A percentile compares a stretch with the other conserved stretches of the same genome.
Evolutionary conservation across 257 asterid species (phyloP).

Genomic region (Forsythia suspensa): DNA sequence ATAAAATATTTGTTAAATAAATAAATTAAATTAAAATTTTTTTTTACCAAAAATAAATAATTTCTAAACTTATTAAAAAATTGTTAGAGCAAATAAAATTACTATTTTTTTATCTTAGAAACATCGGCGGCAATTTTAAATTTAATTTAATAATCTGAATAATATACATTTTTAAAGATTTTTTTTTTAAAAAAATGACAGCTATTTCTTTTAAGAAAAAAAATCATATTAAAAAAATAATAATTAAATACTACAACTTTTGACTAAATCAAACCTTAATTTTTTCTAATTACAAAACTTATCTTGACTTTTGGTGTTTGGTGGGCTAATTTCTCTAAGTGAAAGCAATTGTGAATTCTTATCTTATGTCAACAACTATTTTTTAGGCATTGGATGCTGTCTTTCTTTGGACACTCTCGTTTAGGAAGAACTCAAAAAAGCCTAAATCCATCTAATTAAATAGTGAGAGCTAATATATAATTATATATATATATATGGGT

Average conservation of each 20-base stretch:
- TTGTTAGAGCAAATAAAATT: neutral
- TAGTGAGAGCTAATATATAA: neutral
- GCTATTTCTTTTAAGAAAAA: neutral
- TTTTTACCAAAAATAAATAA: neutral
- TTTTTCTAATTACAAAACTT: neutral
- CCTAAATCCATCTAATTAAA: slow-evolving; percentile 16
- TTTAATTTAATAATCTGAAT: neutral
- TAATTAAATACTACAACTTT: neutral
- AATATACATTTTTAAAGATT: too few relatives aligned
- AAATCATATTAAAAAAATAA: neutral
- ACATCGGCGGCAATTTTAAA: neutral
- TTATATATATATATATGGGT: neutral
- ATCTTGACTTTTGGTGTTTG: slow-evolving; percentile 6
- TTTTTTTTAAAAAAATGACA: too few relatives aligned
- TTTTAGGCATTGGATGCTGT: slow-evolving; percentile 35
- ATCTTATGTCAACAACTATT: slow-evolving; percentile 24
- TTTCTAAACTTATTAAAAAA: neutral
- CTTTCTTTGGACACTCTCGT: slow-evolving; percentile 29
- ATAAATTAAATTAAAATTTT: neutral
- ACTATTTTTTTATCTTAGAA: neutral
- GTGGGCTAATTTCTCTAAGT: slow-evolving; percentile 20
- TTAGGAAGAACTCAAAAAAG: slow-evolving; percentile 29
- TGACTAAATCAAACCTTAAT: slow-evolving; percentile 23
- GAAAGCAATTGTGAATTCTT: slow-evolving; percentile 13
- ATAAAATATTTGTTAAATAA: neutral